phyloP scores from a whole-genome alignment of 1,139 yeast genomes.

The Protomyces inouyei region DNA sequence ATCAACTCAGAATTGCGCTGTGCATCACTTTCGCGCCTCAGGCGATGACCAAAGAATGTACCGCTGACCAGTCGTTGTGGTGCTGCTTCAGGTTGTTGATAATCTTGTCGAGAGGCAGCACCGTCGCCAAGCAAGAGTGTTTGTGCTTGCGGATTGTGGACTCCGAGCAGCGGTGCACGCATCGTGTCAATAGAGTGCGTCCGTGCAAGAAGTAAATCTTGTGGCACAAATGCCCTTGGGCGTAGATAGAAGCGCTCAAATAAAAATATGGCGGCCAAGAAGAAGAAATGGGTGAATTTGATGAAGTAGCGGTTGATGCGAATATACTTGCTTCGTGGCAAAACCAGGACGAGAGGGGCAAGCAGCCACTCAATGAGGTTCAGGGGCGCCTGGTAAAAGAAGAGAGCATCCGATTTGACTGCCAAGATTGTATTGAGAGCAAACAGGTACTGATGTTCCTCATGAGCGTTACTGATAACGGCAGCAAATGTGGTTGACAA shows the following conservation, averaged over 20 bases:
- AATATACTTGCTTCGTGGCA: constrained; percentile 40
- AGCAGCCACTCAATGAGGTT: constrained; percentile 40
- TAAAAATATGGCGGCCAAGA: constrained; percentile 39
- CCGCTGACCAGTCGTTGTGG: constrained; percentile 13
- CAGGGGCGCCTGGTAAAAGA: constrained; percentile 43
- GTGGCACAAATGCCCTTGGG: constrained; percentile 26
- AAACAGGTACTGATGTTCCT: constrained; percentile 42
- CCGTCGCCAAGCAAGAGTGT: not conserved
- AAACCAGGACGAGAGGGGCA: constrained; percentile 38
- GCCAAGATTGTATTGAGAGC: constrained; percentile 44
- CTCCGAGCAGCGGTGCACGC: not conserved
- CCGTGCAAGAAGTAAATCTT: constrained; percentile 14
- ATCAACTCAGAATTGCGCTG: constrained; percentile 8
- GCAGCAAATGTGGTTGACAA: constrained; percentile 43
- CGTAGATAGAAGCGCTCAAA: constrained; percentile 39
- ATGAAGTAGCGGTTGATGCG: constrained; percentile 40
- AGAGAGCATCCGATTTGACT: constrained; percentile 43
- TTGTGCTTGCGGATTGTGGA: not conserved
- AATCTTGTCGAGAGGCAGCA: not conserved
- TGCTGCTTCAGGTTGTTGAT: not conserved
- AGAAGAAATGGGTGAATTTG: constrained; percentile 42
- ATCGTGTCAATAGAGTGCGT: constrained; percentile 15
- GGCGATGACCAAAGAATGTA: constrained; percentile 12
- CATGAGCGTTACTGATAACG: constrained; percentile 41
- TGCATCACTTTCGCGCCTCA: constrained; percentile 18